Evolutionary conservation across 1,139 yeast species (phyloP).

Genomic region (Magnusiomyces magnusii): DNA sequence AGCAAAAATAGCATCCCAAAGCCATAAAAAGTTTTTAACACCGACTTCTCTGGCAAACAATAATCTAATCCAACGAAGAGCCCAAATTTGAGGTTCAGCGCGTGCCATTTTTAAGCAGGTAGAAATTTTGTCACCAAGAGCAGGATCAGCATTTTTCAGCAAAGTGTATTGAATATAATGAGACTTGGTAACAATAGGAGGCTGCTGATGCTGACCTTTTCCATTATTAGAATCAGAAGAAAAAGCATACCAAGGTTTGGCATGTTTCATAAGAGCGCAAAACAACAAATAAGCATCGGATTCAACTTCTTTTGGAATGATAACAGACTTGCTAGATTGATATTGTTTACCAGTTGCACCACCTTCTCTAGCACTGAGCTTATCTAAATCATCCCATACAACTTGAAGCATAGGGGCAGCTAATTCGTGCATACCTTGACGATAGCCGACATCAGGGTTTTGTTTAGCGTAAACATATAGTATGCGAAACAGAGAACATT

Average conservation of each 20-base stretch:
- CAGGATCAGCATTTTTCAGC: constrained; percentile 35
- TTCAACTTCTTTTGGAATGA: constrained; percentile 18
- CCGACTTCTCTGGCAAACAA: constrained; percentile 45
- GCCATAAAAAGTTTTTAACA: constrained; percentile 24
- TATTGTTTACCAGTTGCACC: background rate
- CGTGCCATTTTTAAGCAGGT: constrained; percentile 11
- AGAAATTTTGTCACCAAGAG: constrained; percentile 19
- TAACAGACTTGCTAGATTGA: background rate
- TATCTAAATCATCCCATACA: constrained; percentile 12
- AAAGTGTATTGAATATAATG: constrained; percentile 32
- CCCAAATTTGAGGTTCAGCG: constrained; percentile 56
- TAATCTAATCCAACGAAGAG: constrained; percentile 48
- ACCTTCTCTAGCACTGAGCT: background rate
- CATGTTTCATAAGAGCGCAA: constrained; percentile 29
- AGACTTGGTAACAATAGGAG: constrained; percentile 29
- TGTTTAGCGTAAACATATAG: constrained; percentile 48
- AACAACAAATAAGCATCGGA: constrained; percentile 31
- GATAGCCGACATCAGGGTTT: constrained; percentile 45
- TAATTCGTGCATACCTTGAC: constrained; percentile 59
- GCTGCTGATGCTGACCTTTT: constrained; percentile 13
- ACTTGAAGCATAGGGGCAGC: constrained; percentile 41
- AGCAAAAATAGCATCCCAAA: constrained; percentile 38
- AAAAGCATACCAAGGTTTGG: constrained; percentile 28
- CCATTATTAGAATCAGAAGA: constrained; percentile 14
- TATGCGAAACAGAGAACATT: constrained; percentile 39